Percentiles rank a stretch among this genome's conserved stretches.
Evolutionary conservation across 2,329 filamentous ascomycete species (phyloP).

Genomic region (Paracamarosporium sp.): DNA sequence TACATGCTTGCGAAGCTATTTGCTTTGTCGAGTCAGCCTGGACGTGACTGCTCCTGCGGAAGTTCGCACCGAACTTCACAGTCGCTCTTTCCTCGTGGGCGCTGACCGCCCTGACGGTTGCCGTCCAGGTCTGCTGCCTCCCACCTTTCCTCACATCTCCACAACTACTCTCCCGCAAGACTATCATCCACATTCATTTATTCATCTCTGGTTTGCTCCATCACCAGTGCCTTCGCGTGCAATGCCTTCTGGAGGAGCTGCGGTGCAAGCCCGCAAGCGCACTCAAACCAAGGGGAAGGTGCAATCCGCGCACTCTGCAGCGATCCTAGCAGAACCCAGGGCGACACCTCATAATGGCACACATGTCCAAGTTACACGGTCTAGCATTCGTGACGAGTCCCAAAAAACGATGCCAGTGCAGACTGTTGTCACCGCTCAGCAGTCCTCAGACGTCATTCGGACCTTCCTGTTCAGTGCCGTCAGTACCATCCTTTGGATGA

Average conservation of each 20-base stretch:
- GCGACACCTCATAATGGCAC: not conserved
- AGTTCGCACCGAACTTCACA: not conserved
- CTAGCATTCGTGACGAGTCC: not conserved
- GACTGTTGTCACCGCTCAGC: not conserved
- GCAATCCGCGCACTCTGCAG: not conserved
- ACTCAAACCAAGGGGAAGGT: not conserved
- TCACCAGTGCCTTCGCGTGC: not conserved
- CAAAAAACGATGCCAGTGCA: not conserved
- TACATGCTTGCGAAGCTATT: too few relatives aligned
- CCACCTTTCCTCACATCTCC: not conserved
- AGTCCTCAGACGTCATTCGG: slow-evolving; percentile 3
- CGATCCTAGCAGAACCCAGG: not conserved
- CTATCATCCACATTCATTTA: too few relatives aligned
- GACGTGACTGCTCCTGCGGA: too few relatives aligned
- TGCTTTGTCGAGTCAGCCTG: too few relatives aligned
- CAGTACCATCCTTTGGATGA: slow-evolving; percentile 9
- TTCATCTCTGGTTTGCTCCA: too few relatives aligned
- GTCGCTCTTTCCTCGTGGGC: slow-evolving; percentile 5
- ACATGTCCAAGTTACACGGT: not conserved
- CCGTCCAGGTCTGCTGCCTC: not conserved
- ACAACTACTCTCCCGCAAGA: not conserved
- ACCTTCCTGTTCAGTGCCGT: slow-evolving; percentile 4
- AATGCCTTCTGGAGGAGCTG: not conserved
- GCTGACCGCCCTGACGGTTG: not conserved
- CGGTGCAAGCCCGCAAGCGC: not conserved